Evolutionary conservation across 2,329 filamentous ascomycete species (phyloP).

Genomic region (Xylaria digitata): DNA sequence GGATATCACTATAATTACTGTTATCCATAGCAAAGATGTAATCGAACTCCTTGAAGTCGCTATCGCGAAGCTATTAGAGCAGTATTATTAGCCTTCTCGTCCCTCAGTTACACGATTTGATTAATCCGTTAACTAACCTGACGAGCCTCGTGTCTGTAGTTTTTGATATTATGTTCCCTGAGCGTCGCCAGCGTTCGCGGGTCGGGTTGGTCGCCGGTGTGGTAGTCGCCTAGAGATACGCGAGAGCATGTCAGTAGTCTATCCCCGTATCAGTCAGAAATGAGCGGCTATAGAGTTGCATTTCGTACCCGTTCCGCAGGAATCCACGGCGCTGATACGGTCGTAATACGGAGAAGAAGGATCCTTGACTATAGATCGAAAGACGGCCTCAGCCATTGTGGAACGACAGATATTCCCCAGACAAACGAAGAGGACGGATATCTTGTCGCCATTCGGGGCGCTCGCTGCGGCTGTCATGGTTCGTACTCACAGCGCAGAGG

Average conservation of each 20-base stretch:
- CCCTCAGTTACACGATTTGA: not conserved
- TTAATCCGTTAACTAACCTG: conserved; percentile 63
- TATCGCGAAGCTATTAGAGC: conserved; percentile 60
- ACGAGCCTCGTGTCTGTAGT: conserved; percentile 81
- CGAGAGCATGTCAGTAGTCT: conserved; percentile 13
- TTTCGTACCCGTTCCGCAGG: conserved; percentile 78
- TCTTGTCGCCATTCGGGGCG: conserved; percentile 39
- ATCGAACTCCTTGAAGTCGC: conserved; percentile 87
- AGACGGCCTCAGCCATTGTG: conserved; percentile 96
- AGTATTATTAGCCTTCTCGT: not conserved
- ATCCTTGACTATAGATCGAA: conserved; percentile 75
- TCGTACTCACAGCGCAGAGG: not conserved
- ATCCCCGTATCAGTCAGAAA: not conserved
- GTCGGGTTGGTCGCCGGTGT: conserved; percentile 81
- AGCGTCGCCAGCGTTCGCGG: conserved; percentile 85
- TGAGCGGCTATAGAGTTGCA: not conserved
- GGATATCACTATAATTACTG: conserved; percentile 83
- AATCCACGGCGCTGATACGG: conserved; percentile 78
- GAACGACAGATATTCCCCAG: conserved; percentile 95
- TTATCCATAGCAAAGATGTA: conserved; percentile 96
- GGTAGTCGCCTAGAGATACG: conserved; percentile 74
- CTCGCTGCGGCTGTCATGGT: conserved; percentile 37
- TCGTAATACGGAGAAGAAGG: conserved; percentile 64
- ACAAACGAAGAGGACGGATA: conserved; percentile 93
- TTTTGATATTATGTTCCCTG: conserved; percentile 75